A percentile compares a stretch with the other conserved stretches of the same genome.
Conservation (phyloP, 352 stramenopile species). For the Phytophthora tentaculata region DNA sequence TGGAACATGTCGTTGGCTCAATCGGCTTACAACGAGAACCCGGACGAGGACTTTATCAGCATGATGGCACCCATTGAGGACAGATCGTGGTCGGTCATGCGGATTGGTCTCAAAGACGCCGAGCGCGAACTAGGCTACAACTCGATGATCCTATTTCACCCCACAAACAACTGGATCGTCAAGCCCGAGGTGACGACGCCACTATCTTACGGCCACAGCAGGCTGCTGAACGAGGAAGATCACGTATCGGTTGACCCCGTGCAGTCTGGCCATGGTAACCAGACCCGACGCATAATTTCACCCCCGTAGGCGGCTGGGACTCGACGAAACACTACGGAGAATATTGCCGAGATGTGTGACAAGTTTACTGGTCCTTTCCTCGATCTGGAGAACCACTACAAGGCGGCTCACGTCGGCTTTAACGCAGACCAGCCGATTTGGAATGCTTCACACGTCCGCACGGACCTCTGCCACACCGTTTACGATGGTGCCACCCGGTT, state of each 20-base stretch:
- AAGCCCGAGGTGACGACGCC: background rate
- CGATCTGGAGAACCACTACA: background rate
- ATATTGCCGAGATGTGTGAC: background rate
- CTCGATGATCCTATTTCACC: background rate
- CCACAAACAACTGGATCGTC: background rate
- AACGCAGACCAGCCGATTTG: background rate
- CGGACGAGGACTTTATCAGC: background rate
- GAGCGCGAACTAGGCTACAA: background rate
- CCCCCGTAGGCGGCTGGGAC: background rate
- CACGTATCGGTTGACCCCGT: background rate
- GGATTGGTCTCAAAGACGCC: background rate
- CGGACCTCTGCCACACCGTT: background rate
- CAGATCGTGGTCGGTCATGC: background rate
- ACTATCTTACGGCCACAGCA: background rate
- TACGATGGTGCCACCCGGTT: background rate
- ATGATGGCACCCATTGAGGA: background rate
- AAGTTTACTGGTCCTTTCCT: background rate
- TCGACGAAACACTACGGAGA: background rate
- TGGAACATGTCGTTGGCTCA: slow-evolving; percentile 4
- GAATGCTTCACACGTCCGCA: background rate
- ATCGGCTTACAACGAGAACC: background rate
- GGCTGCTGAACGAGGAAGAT: background rate
- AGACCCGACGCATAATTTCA: background rate
- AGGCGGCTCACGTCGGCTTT: background rate
- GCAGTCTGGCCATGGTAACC: background rate